Base-by-base conservation (phyloP, 805 yeast species). In the Schizosaccharomyces cryophilus region DNA sequence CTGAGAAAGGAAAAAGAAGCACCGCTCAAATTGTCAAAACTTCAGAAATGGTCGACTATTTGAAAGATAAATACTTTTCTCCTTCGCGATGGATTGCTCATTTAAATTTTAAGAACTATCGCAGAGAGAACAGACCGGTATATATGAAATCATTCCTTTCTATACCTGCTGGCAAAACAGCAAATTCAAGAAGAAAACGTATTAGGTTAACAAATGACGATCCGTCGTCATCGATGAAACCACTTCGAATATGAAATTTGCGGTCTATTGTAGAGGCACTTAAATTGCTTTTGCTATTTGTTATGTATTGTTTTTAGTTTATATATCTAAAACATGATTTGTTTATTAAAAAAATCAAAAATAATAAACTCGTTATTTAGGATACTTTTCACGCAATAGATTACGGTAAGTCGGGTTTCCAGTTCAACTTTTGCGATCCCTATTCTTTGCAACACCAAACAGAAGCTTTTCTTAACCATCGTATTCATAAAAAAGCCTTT, bases 61-160 rank as follows among this genome's bases (percentile, higher is more conserved):
- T 51, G 7, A 21, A 29, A 19, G 35, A 29, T 5, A 51, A 26
- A 5, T 51, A 51, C n/a, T 51, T 51, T 21, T 19, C 56, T 6
- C 56, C 56, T 21, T 51, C 56, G 56, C 56, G 56, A 29, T 51
- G 56, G 56, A 51, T 51, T 3, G 21, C 56, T 26, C 56, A 51
- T 24, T 29, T 51, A 15, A 21, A 29, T 26, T 51, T 24, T 26
- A 21, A 51, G 15, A 51, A 51, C 17, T 51, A 24, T 51, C 30
- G 35, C n/a, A 21, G 19, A 21, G 56, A 51, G n/a, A 51, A 51
- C n/a, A 21, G 26, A 51, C 51, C 26, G 21, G 51, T 45, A n/a
- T 19, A 45, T n/a, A 45, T 45, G 51, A n/a, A 24, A 13, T 45
- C 51, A 11, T 45, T 45, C 13, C 51, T 45, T 19, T 24, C 26